A percentile compares a stretch with the other conserved stretches of the same genome.
These are phyloP conservation scores for Insectozyma bohioensis DNA, from an alignment of 1,139 yeast genomes.

Conservation along the genomic window DNA sequence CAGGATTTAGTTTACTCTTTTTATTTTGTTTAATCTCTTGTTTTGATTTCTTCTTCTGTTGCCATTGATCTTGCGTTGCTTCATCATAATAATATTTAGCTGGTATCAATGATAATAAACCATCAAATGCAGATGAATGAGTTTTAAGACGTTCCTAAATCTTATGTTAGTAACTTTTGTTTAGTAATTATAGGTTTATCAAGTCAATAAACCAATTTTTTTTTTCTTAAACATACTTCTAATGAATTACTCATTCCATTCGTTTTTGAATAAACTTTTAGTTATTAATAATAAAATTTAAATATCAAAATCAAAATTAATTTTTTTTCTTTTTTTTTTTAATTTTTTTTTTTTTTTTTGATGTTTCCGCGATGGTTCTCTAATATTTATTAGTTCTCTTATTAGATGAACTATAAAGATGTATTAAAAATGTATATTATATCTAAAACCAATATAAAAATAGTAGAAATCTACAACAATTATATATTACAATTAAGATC, in stretches of 20 bases:
- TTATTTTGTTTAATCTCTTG: constrained; percentile 62
- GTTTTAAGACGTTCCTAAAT: constrained; percentile 74
- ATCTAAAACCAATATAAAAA: too few species aligned
- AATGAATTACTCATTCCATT: constrained; percentile 19
- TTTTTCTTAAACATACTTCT: constrained; percentile 40
- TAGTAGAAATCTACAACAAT: too few species aligned
- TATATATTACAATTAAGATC: too few species aligned
- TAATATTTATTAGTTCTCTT: too few species aligned
- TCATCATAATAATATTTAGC: constrained; percentile 87
- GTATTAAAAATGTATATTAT: too few species aligned
- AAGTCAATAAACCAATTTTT: neutral
- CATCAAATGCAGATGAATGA: constrained; percentile 87
- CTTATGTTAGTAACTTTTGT: constrained; percentile 24
- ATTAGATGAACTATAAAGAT: too few species aligned
- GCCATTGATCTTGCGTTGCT: constrained; percentile 87
- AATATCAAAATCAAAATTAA: neutral
- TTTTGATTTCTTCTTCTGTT: constrained; percentile 72
- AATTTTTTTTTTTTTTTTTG: neutral
- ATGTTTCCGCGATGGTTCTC: too few species aligned
- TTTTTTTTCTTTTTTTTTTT: constrained; percentile 3
- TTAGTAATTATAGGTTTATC: too few species aligned
- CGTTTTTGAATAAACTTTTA: too few species aligned
- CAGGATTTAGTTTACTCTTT: constrained; percentile 76
- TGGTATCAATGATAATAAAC: constrained; percentile 85
- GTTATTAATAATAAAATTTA: too few species aligned